Base-by-base conservation (phyloP, 805 yeast genomes). In the Barnettozyma siamensis region DNA sequence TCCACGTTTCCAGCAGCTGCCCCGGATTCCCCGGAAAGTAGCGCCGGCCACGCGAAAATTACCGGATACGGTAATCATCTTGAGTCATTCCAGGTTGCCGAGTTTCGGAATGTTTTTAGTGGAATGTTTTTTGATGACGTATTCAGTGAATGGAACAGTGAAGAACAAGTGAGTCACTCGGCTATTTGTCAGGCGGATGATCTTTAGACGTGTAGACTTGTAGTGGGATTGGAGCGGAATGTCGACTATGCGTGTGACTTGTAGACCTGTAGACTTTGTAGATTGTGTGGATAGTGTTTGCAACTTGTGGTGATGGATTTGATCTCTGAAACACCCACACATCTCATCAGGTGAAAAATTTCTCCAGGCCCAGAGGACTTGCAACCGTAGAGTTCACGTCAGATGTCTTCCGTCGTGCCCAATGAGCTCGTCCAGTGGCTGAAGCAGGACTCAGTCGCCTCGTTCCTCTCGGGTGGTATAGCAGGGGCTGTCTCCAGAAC, bases 401-500 rank as follows among this genome's bases (percentile, higher is more conserved):
- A 4, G 33, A 30, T 18, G 20, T 18, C 20, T 15, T 30, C 33
- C 10, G 42, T 27, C 16, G 37, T 32, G 8, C 43, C 43, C 10
- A 41, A 41, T 34, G 44, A 41, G 29, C 35, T 41, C 8, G 44
- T 41, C 3, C 44, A 41, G 20, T 45, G 49, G 49, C 24, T 62
- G 3, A 71, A 70, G 44, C 60, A 62, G 17, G 84, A 78, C 40
- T 71, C 80, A 15, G 73, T 75, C 26, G 70, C 88, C 2, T 77
- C 88, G 4, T 70, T 84, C 30, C 44, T 83, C 8, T 73, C 86
- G 6, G 94, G 94, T 13, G 93, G 93, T 7, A 53, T 79, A 8
- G 91, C 82, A 2, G 94, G 94, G 15, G 88, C 88, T 1, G 67
- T 83, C 1, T 85, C 95, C 2, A 70, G 98, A 41, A 91, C 98